These are phyloP conservation scores for Chlorella sorokiniana DNA, from an alignment of 139 green algal species.

Conservation along the genomic window DNA sequence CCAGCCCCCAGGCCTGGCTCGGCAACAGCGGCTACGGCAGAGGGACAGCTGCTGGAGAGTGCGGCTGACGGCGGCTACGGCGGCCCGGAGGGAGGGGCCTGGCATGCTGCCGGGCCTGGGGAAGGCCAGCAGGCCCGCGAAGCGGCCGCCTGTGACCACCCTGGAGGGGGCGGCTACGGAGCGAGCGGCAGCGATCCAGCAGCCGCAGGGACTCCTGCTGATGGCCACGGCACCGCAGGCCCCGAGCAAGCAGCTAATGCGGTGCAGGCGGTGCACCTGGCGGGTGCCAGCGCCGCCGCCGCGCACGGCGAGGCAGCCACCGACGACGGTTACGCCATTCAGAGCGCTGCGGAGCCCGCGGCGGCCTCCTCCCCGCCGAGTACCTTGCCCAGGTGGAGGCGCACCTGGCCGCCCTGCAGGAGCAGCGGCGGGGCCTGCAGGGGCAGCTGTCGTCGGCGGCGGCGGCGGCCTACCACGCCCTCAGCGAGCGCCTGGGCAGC, in stretches of 20 bases:
- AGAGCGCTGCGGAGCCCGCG: no score
- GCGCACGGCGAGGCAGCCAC: no score
- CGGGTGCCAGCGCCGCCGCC: no score
- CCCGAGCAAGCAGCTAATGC: not conserved
- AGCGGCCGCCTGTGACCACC: no score
- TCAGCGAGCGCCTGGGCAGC: not conserved
- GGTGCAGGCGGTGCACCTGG: no score
- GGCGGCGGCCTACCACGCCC: slow-evolving; percentile 8
- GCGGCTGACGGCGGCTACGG: no score
- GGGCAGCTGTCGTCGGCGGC: slow-evolving; percentile 30
- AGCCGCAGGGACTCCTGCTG: not conserved
- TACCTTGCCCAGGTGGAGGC: slow-evolving; percentile 28
- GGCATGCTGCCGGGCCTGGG: no score
- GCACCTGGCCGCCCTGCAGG: not conserved
- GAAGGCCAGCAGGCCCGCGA: no score
- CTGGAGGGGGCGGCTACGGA: no score
- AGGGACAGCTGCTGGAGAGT: no score
- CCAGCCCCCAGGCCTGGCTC: not conserved
- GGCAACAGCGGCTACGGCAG: not conserved
- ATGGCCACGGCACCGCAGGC: not conserved
- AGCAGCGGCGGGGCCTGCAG: slow-evolving; percentile 14
- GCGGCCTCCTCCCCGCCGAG: not conserved
- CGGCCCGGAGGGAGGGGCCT: no score
- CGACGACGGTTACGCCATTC: no score
- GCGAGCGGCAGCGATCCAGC: not conserved